Conservation (phyloP, 805 yeast genomes). For the Metahyphopichia silvanorum region DNA sequence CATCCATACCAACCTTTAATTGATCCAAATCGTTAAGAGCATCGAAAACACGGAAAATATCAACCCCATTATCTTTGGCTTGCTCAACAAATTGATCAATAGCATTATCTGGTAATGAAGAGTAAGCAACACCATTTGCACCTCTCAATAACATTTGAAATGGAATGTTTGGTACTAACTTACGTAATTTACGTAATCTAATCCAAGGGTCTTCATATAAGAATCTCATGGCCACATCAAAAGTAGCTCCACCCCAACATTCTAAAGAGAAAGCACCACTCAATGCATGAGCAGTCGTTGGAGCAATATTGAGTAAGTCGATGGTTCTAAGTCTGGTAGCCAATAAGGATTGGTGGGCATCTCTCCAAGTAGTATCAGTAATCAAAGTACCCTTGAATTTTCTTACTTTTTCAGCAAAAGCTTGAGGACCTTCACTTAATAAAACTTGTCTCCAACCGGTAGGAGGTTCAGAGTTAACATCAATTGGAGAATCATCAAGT, state of each 20-base stretch:
- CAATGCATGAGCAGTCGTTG: conserved; percentile 87
- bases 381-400: conserved; percentile 79
- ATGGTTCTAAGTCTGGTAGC: conserved; percentile 97
- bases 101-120: conserved; percentile 97
- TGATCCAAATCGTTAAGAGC: conserved; percentile 97
- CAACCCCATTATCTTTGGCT: conserved; percentile 96
- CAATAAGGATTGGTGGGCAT: conserved; percentile 95
- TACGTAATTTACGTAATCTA: conserved; percentile 82
- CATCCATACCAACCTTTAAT: conserved; percentile 95
- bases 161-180: conserved; percentile 94
- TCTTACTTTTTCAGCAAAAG: conserved; percentile 86
- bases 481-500: conserved; percentile 53
- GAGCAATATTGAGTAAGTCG: conserved; percentile 89
- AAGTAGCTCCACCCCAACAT: conserved; percentile 99
- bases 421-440: conserved; percentile 81
- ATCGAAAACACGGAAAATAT: conserved; percentile 96
- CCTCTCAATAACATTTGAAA: conserved; percentile 99
- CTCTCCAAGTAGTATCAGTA: conserved; percentile 99
- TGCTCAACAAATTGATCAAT: conserved; percentile 94
- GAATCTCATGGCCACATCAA: conserved; percentile 98
- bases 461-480: conserved; percentile 54
- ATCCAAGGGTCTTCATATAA: conserved; percentile 99
- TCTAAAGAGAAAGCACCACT: conserved; percentile 91
- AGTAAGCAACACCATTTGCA: conserved; percentile 98
- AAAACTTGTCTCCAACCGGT: conserved; percentile 92